A percentile compares a stretch with the other conserved stretches of the same genome.
Conservation (phyloP, 768 basidiomycete genomes). For the Imleria badia region DNA sequence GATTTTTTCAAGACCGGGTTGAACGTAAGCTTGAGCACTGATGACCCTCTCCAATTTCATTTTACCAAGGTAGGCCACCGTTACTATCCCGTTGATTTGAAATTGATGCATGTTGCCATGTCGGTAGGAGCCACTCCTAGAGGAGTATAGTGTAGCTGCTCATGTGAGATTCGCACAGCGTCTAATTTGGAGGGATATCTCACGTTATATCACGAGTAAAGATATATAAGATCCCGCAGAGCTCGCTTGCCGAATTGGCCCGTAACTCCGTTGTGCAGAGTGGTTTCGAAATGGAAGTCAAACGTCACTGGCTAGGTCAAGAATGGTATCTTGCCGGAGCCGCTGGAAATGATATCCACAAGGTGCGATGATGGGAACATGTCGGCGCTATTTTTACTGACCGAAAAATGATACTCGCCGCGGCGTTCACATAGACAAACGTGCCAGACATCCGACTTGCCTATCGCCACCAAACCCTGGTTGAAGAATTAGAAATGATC, state of each 20-base stretch:
- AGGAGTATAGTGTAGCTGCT: conserved; percentile 97
- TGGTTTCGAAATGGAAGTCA: conserved; percentile 98
- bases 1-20: conserved; percentile 96
- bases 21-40: conserved; percentile 95
- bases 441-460: conserved; percentile 88
- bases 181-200: neutral
- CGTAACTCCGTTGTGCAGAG: conserved; percentile 96
- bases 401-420: neutral
- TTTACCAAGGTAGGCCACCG: conserved; percentile 82
- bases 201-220: conserved; percentile 30
- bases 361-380: conserved; percentile 46
- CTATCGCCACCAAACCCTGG: conserved; percentile 87
- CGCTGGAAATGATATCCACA: conserved; percentile 93
- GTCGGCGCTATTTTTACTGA: conserved; percentile 1
- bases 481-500: conserved; percentile 82
- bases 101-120: neutral
- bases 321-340: conserved; percentile 93
- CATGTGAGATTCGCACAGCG: conserved; percentile 55
- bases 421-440: conserved; percentile 66
- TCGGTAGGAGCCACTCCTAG: conserved; percentile 82
- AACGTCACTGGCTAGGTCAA: conserved; percentile 92
- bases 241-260: conserved; percentile 94
- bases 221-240: conserved; percentile 97
- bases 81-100: neutral
- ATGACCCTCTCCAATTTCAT: conserved; percentile 96